Base-by-base conservation (phyloP, 257 asterid genomes). In the Verbena officinalis region DNA sequence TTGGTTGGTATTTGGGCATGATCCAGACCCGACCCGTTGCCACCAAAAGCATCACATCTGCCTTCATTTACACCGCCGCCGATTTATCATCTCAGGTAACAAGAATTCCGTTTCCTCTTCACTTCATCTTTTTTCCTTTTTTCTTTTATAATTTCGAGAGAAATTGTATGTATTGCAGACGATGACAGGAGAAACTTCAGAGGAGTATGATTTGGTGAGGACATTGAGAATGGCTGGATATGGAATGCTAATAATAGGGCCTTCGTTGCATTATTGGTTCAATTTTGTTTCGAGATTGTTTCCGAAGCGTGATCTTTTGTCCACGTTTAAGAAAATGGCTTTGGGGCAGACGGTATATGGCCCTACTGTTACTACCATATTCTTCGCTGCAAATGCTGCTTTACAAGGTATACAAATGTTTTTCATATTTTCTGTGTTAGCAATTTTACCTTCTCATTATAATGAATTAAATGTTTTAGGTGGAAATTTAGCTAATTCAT, bases 261-360 rank as follows among this genome's bases (percentile, higher is more conserved):
- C 86, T 44, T 73, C 84, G 0, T 52, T 82, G 70, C 87, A 80
- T 72, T 81, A 55, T 50, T 79, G 85, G 86, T 78, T 78, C 78
- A 85, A 81, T 71, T 84, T 84, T 17, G 76, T 77, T 17, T 86
- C 97, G 4, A 80, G 76, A 14, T 27, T 74, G 17, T 62, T 82
- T 13, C 98, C 98, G 0, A 79, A 67, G 57, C 87, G 92, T 5
- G 96, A 91, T 75, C 66, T 89, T 44, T 30, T 53, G 31, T 77
- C 95, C 21, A 89, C 96, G 0, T 64, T 83, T 11, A 77, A 81
- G 73, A 89, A 91, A 73, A 87, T 91, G 72, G 81, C 66, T 12
- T 34, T 91, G 81, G 96, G 95, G 43, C 96, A 86, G 72, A 61
- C 81, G n/a, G 66, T 83, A 7, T 91, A 75, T 75, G 98, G 98